Base-by-base conservation (phyloP, 176 grass and related monocot species). In the Areca catechu region DNA sequence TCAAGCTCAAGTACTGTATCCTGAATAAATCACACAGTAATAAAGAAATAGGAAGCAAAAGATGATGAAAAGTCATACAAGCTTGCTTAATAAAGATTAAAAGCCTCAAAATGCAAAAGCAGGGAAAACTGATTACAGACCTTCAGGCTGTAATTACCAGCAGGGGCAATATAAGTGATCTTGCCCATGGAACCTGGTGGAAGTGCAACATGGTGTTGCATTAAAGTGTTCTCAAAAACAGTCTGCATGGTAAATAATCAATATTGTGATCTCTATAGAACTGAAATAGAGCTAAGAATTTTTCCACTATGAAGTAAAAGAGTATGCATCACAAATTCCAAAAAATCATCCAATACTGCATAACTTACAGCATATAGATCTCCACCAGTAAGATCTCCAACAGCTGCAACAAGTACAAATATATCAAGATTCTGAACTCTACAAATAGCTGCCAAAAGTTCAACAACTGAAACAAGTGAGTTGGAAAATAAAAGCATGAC, bases 181-280 rank as follows among this genome's bases (percentile, higher is more conserved):
- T 90, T 90, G 48, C 87, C 87, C 87, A 90, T 90, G 28, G 87
- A 63, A 65, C 87, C 82, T 61, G 87, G 89, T 19, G 89, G 89
- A 70, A 95, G 80, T 25, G 89, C 84, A 53, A 88, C 78, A 63
- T 71, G 63, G 51, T 95, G 89, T 58, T 81, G 4, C 84, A 95
- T 85, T 74, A 88, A 74, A 50, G 84, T 82, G 19, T 91, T 91
- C 72, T 91, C 88, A 80, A 53, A 59, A 25, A 91, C 82, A 1
- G 43, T 77, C 87, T 91, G 82, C 24, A 50, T 58, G 18, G 34
- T 49, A 69, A 25, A 52, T 27, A 56, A 21, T 14, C 28, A 57
- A 59, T 57, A 71, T 74, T 30, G 79, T 29, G 16, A 63, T 24
- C 14, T 21, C 56, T 61, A 57, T 70, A 63, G 21, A 62, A 27